Base-by-base conservation (phyloP, 2,329 filamentous ascomycete species). In the Metarhizium guizhouense region DNA sequence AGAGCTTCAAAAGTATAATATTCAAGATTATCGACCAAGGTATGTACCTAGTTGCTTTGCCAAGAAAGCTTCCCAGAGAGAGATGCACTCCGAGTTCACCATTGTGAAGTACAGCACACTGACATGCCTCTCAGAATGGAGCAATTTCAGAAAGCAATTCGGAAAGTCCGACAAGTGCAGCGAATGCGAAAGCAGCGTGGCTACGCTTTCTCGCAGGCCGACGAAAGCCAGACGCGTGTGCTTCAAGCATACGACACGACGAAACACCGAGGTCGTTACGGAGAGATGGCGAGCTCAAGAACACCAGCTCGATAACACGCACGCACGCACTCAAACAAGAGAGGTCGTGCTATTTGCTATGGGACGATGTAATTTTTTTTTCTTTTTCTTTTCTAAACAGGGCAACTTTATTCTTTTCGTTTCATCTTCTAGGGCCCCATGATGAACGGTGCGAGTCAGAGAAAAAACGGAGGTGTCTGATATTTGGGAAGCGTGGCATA, bases 1-100 rank as follows among this genome's bases (percentile, higher is more conserved):
- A 73, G 94, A 99, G 76, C 99, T 99, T 64, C 94, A 99, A 72
- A 99, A 99, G 75, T 99, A 97, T 76, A 99, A 99, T 66, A 96
- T 99, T 58, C 94, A 99, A 75, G 94, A 99, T 75, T 99, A 99
- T 73, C 81, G 94, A 67, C 94, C 94, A 59, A 86, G 94, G 89
- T 92, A 81, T 63, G 81, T 77, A 52, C 18, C 25, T 32, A 25
- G 25, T 30, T 16, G 1, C 32, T 16, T 25, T 51, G 13, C 32
- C n/a, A 8, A 16, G 14, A n/a, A 13, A 14, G 40, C 25, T 40
- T 10, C 13, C 48, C 14, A 5, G 38, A 3, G 38, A 16, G 38
- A 16, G 32, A 16, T 16, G 38, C 11, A 13, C 38, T 40, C 5
- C 38, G 11, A 14, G 14, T 5, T 16, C 11, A 16, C 38, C 8